These are phyloP conservation scores for Suillus luteus DNA, from an alignment of 768 basidiomycete species.

Conservation along the genomic window DNA sequence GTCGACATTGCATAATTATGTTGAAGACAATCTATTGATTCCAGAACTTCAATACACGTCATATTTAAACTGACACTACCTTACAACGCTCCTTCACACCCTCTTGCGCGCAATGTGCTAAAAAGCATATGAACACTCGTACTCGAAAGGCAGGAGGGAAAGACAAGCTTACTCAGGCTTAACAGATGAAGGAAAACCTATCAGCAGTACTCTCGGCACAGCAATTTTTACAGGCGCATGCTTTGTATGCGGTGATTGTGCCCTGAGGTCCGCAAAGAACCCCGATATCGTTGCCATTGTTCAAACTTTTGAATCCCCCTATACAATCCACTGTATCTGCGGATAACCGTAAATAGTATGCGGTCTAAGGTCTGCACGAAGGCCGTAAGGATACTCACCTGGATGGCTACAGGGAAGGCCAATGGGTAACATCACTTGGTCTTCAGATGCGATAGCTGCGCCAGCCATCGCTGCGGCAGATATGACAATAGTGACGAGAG, in stretches of 20 bases:
- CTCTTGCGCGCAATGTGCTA: not conserved
- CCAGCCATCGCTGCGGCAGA: not conserved
- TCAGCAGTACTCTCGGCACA: not conserved
- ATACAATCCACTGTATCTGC: not conserved
- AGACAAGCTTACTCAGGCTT: not conserved
- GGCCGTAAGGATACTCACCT: not conserved
- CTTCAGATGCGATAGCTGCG: not conserved
- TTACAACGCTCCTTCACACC: not conserved
- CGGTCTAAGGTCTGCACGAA: not conserved
- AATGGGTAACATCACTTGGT: not conserved
- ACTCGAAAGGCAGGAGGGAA: not conserved
- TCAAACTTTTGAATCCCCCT: not conserved
- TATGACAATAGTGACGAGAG: not conserved
- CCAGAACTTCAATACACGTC: not conserved
- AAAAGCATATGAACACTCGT: not conserved
- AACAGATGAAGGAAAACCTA: not conserved
- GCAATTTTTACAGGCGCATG: not conserved
- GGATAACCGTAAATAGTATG: not conserved
- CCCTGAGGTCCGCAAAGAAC: not conserved
- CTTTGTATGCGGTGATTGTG: not conserved
- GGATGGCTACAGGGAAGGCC: not conserved
- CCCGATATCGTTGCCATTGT: not conserved
- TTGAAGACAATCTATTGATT: not conserved
- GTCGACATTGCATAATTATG: no score
- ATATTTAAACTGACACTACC: not conserved